Conservation (phyloP, 495 filamentous ascomycete genomes). For the Penicillium steckii region DNA sequence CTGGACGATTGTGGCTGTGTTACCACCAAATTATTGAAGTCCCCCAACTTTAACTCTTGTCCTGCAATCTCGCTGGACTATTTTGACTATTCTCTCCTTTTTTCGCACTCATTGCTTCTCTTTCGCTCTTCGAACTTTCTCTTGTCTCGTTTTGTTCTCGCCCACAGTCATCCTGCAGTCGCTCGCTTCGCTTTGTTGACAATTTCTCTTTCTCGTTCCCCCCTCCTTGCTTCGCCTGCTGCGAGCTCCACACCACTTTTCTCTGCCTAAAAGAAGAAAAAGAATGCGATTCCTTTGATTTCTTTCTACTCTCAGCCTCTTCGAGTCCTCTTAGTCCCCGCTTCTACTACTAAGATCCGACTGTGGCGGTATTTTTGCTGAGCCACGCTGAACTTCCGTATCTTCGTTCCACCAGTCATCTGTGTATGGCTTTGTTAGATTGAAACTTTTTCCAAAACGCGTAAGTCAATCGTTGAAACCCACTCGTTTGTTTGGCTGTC, state of each 20-base stretch:
- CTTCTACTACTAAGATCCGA: neutral
- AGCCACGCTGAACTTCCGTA: neutral
- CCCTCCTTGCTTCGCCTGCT: constrained; percentile 6
- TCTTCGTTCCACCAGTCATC: neutral
- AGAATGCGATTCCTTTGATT: neutral
- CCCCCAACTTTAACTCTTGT: neutral
- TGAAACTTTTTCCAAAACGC: neutral
- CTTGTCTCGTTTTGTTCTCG: neutral
- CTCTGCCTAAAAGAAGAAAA: neutral
- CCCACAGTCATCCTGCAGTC: neutral
- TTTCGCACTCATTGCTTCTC: neutral
- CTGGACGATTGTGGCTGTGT: constrained; percentile 5
- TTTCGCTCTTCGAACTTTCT: neutral
- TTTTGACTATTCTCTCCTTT: neutral
- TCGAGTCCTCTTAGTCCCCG: neutral
- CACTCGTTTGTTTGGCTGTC: neutral
- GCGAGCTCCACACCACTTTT: neutral
- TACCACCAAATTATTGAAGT: neutral
- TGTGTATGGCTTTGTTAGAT: neutral
- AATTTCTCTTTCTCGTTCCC: neutral
- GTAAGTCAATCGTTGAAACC: neutral
- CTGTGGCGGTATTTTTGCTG: neutral
- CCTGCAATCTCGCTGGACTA: neutral
- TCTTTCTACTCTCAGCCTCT: neutral
- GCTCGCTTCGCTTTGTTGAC: neutral